Conservation (phyloP, 306 rosid species). For the Quercus wislizeni region DNA sequence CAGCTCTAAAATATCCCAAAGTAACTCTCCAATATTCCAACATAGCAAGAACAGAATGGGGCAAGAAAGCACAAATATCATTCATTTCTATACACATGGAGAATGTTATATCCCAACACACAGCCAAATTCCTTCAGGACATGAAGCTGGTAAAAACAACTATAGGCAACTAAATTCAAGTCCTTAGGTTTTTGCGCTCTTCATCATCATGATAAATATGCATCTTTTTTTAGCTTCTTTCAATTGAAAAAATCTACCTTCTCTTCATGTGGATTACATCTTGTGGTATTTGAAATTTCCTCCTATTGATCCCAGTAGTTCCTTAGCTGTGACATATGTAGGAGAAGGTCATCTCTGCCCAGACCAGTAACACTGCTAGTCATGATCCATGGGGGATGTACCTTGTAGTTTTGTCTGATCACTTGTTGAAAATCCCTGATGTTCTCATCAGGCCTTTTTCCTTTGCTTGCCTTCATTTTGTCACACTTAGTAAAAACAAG, state of each 20-base stretch:
- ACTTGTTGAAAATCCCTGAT: conserved; percentile 74
- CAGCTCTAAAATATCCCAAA: no score
- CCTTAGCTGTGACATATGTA: conserved; percentile 80
- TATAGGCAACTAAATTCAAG: neutral
- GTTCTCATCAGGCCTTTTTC: conserved; percentile 76
- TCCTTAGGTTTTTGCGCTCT: neutral
- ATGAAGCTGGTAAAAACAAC: neutral
- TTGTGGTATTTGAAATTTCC: neutral
- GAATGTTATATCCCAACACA: neutral
- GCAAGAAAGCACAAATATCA: no score
- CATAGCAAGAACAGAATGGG: no score
- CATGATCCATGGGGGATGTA: conserved; percentile 92
- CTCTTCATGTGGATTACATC: neutral
- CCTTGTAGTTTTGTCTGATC: conserved; percentile 59
- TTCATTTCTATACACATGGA: conserved; percentile 15
- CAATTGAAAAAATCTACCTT: neutral
- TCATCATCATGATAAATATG: neutral
- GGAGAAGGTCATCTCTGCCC: conserved; percentile 87
- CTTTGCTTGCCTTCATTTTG: conserved; percentile 70
- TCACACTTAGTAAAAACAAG: conserved; percentile 93
- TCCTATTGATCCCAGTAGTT: conserved; percentile 87
- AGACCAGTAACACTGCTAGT: conserved; percentile 85
- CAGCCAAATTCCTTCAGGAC: neutral
- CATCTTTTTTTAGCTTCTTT: neutral
- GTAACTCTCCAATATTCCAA: no score